Conservation (phyloP, 169 alveolate species). For the Plasmodium gallinaceum region DNA sequence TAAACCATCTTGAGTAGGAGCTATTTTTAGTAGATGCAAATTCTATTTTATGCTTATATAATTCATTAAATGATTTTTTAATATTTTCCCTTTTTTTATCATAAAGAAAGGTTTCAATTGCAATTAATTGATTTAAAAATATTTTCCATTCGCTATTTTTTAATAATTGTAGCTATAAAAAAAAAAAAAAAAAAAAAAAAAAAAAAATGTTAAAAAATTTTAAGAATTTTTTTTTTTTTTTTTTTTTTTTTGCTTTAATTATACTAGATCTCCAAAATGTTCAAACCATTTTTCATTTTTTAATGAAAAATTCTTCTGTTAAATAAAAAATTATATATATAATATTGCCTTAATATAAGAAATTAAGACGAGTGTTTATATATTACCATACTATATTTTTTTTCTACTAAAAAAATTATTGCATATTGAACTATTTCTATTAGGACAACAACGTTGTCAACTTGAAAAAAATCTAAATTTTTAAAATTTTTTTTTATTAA, state of each 20-base stretch:
- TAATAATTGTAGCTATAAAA: conserved; percentile 18
- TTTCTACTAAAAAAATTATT: conserved; percentile 41
- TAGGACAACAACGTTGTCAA: conserved; percentile 55
- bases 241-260: conserved; percentile 6
- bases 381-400: conserved; percentile 46
- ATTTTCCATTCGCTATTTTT: conserved; percentile 61
- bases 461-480: conserved; percentile 51
- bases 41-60: conserved; percentile 40
- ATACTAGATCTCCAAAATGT: conserved; percentile 33
- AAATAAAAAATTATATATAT: conserved; percentile 9
- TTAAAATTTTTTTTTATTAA: conserved; percentile 42
- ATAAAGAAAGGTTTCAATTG: conserved; percentile 59
- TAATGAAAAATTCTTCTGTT: conserved; percentile 29
- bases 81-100: conserved; percentile 47
- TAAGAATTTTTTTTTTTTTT: background rate
- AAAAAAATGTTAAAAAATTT: no score
- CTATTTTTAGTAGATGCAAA: conserved; percentile 28
- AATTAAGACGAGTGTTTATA: background rate
- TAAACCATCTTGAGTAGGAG: conserved; percentile 71
- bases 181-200: background rate
- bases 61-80: conserved; percentile 41
- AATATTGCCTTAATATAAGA: background rate
- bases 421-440: conserved; percentile 66
- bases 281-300: conserved; percentile 47
- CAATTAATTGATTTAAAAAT: conserved; percentile 53